Conservation (phyloP, 805 yeast species). For the Dipodascopsis uninucleata region DNA sequence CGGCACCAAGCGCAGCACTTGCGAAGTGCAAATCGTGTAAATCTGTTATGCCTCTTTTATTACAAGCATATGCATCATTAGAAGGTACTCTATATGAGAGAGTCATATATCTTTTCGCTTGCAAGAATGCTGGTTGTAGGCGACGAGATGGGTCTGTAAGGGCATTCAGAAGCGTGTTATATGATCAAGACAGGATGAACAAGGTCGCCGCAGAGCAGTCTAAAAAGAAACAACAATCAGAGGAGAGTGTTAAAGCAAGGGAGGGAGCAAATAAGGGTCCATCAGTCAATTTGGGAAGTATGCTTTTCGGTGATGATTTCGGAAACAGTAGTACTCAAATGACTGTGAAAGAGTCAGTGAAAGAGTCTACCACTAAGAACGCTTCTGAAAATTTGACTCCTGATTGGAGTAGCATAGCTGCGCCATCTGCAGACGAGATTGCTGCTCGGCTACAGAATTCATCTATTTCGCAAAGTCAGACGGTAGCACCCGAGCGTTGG, state of each 20-base stretch:
- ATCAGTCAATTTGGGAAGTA: conserved; percentile 33
- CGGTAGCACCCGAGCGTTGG: conserved; percentile 14
- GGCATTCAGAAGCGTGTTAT: conserved; percentile 70
- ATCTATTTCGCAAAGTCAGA: not conserved
- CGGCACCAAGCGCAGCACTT: conserved; percentile 51
- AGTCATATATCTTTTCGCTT: conserved; percentile 73
- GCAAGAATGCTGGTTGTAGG: conserved; percentile 61
- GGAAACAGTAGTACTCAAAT: conserved; percentile 32
- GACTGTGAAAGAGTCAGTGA: too few species aligned
- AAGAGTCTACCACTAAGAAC: too few species aligned
- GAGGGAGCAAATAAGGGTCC: conserved; percentile 41
- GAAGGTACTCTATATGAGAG: conserved; percentile 73
- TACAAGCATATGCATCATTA: conserved; percentile 80
- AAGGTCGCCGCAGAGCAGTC: conserved; percentile 34
- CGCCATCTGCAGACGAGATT: conserved; percentile 3
- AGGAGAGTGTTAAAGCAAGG: conserved; percentile 44
- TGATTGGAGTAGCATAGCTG: not conserved
- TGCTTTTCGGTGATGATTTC: conserved; percentile 39
- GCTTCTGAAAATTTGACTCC: not conserved
- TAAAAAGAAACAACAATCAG: conserved; percentile 41
- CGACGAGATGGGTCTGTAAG: conserved; percentile 66
- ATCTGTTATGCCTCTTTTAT: conserved; percentile 57
- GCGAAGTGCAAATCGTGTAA: conserved; percentile 66
- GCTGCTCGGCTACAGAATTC: not conserved
- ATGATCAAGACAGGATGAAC: conserved; percentile 49